Conservation (phyloP, 1,284 basidiomycete genomes). For the Cryptococcus sp. region DNA sequence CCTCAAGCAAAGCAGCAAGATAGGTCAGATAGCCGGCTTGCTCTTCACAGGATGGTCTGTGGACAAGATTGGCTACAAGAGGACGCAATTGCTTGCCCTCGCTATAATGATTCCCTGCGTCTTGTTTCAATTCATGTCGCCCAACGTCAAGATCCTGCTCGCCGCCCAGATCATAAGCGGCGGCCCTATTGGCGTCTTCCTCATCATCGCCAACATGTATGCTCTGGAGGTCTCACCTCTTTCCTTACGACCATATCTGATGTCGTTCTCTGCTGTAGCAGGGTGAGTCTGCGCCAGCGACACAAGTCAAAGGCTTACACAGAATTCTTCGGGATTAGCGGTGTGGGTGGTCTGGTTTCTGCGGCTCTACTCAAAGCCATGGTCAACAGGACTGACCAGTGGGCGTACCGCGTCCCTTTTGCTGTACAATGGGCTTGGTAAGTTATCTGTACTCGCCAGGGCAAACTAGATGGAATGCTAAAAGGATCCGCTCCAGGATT, state of each 20-base stretch:
- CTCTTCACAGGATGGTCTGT: too few species aligned
- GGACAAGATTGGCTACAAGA: too few species aligned
- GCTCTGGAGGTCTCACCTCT: constrained; percentile 57
- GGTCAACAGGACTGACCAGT: constrained; percentile 21
- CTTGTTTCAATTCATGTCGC: too few species aligned
- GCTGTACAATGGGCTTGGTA: constrained; percentile 43
- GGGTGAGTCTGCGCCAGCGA: constrained; percentile 46
- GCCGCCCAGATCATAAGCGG: too few species aligned
- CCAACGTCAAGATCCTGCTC: too few species aligned
- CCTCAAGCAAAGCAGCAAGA: too few species aligned
- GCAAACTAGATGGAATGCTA: too few species aligned
- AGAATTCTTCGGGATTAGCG: constrained; percentile 1
- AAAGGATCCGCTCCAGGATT: constrained; percentile 2
- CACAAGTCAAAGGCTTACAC: constrained; percentile 16
- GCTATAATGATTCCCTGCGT: too few species aligned
- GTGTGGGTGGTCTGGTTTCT: neutral
- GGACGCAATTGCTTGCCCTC: too few species aligned
- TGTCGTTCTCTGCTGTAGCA: constrained; percentile 55
- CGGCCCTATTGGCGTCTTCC: too few species aligned
- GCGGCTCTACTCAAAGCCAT: neutral
- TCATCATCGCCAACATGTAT: constrained; percentile 31
- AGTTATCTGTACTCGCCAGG: too few species aligned
- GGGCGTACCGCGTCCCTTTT: constrained; percentile 35
- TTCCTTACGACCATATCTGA: constrained; percentile 34
- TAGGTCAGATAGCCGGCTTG: too few species aligned